Evolutionary conservation across 768 basidiomycete species (phyloP).

Genomic region (Porpolomopsis calyptriformis): DNA sequence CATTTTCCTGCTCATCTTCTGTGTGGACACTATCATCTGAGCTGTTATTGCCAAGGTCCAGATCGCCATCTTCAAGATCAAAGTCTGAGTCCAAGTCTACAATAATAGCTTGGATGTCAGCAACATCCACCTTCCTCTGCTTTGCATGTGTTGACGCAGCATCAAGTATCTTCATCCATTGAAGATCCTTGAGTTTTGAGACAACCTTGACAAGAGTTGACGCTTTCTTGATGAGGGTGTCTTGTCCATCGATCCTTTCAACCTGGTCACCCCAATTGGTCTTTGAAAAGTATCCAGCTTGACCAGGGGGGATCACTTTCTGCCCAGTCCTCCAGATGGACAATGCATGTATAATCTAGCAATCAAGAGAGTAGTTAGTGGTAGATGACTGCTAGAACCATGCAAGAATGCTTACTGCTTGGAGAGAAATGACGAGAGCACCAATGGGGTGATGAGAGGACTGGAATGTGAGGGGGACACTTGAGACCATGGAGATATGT

Average conservation of each 20-base stretch:
- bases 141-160: background rate
- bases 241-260: background rate
- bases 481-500: background rate
- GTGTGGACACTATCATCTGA: background rate
- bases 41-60: background rate
- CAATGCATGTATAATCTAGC: background rate
- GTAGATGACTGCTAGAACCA: background rate
- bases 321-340: background rate
- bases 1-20: background rate
- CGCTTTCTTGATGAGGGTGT: background rate
- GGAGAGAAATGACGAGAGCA: background rate
- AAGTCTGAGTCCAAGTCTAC: background rate
- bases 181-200: background rate
- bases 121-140: background rate
- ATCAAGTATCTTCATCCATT: background rate
- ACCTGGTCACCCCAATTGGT: background rate
- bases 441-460: background rate
- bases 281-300: background rate
- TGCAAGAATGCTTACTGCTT: background rate
- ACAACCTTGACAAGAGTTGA: background rate
- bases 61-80: background rate
- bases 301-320: background rate
- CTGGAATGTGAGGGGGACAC: background rate
- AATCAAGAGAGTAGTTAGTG: background rate
- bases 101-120: background rate